These are phyloP conservation scores for Colletotrichum truncatum DNA, from an alignment of 2,329 filamentous ascomycete genomes.

Conservation along the genomic window DNA sequence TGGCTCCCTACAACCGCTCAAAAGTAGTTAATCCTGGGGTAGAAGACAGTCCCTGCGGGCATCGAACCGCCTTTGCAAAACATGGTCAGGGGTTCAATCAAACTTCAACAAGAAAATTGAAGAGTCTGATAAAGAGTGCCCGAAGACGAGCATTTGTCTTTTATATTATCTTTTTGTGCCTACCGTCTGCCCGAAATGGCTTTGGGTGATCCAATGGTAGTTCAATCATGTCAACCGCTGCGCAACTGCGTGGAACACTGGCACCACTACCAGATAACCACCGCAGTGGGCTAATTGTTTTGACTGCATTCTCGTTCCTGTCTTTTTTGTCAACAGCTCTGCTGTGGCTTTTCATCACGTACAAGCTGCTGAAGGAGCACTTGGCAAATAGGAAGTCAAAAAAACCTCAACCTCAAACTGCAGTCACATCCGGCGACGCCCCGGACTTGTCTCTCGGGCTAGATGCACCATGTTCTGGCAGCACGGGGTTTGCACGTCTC, in stretches of 20 bases:
- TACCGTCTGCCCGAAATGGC: too few species aligned
- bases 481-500: neutral
- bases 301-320: conserved; percentile 10
- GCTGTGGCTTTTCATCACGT: conserved; percentile 18
- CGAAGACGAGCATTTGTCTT: neutral
- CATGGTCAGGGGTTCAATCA: neutral
- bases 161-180: too few species aligned
- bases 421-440: neutral
- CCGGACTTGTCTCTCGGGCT: neutral
- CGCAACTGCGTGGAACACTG: conserved; percentile 6
- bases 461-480: neutral
- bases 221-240: conserved; percentile 11
- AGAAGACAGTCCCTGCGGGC: neutral
- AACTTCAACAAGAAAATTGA: too few species aligned
- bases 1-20: neutral
- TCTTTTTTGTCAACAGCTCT: neutral
- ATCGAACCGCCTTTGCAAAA: neutral
- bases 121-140: too few species aligned
- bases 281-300: conserved; percentile 6
- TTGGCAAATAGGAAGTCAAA: neutral
- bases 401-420: neutral
- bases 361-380: conserved; percentile 7
- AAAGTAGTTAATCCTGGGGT: neutral
- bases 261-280: conserved; percentile 14
- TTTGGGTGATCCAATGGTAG: neutral